A percentile compares a stretch with the other conserved stretches of the same genome.
phyloP scores from a whole-genome alignment of 352 stramenopile species.

The Phytophthora meadii region DNA sequence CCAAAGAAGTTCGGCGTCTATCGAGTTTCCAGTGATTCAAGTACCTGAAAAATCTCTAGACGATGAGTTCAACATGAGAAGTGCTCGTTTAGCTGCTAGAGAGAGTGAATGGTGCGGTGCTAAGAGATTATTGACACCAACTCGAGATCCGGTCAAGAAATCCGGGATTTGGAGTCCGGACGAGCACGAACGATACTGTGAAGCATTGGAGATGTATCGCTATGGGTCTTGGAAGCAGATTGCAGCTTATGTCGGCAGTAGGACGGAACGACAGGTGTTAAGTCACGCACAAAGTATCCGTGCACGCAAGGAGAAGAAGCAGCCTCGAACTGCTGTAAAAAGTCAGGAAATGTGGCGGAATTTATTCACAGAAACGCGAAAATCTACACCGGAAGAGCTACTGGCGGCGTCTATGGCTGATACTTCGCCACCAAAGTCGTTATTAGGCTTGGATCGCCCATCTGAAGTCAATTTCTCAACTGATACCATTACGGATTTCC shows the following conservation, averaged over 20 bases:
- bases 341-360: no score
- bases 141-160: constrained; percentile 8
- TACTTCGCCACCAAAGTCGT: not conserved
- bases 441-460: not conserved
- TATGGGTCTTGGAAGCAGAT: constrained; percentile 26
- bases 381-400: constrained; percentile 9
- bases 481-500: not conserved
- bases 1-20: constrained; percentile 3
- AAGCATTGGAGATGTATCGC: constrained; percentile 11
- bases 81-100: constrained; percentile 2
- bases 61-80: constrained; percentile 8
- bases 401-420: constrained; percentile 7
- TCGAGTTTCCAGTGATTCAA: constrained; percentile 3
- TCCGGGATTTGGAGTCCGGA: constrained; percentile 13
- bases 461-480: not conserved
- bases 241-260: constrained; percentile 12
- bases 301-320: constrained; percentile 3
- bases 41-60: not conserved
- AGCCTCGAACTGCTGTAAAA: no score
- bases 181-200: constrained; percentile 19
- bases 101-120: constrained; percentile 9
- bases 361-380: not conserved
- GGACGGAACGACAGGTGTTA: constrained; percentile 20
- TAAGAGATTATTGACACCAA: not conserved
- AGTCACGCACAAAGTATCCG: constrained; percentile 21